Evolutionary conservation across 768 basidiomycete genomes (phyloP).

Genomic region (Serendipita vermifera): DNA sequence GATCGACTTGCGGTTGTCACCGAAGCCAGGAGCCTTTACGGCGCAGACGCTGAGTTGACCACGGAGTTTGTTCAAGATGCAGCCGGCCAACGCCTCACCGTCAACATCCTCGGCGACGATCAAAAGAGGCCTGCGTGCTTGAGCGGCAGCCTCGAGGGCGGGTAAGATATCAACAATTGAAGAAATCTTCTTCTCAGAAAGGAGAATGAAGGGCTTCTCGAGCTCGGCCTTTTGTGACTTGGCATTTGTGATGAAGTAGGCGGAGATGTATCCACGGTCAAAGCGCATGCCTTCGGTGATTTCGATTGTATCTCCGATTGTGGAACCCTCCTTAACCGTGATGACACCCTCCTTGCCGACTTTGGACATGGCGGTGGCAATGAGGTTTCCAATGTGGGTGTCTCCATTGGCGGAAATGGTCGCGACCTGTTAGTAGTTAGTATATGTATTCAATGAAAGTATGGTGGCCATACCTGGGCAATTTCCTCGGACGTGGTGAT

Average conservation of each 20-base stretch:
- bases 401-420: constrained; percentile 77
- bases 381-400: constrained; percentile 80
- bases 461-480: constrained; percentile 45
- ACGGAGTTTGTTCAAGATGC: constrained; percentile 98
- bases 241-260: constrained; percentile 97
- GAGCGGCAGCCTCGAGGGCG: constrained; percentile 57
- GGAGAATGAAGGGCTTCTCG: constrained; percentile 87
- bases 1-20: constrained; percentile 97
- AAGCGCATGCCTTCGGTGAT: constrained; percentile 99
- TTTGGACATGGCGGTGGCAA: constrained; percentile 98
- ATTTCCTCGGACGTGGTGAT: constrained; percentile 98
- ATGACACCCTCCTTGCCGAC: constrained; percentile 99
- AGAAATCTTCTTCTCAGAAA: constrained; percentile 98
- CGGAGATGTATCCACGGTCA: constrained; percentile 95
- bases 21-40: constrained; percentile 96
- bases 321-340: constrained; percentile 97
- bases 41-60: constrained; percentile 90
- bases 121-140: constrained; percentile 72
- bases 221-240: constrained; percentile 93
- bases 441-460: constrained; percentile 4
- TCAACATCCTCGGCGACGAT: constrained; percentile 98
- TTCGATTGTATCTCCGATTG: constrained; percentile 97
- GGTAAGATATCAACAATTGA: constrained; percentile 90
- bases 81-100: constrained; percentile 93
- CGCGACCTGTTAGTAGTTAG: constrained; percentile 43